These are phyloP conservation scores for Ascochyta clinopodiicola DNA, from an alignment of 2,329 filamentous ascomycete genomes.

Conservation along the genomic window DNA sequence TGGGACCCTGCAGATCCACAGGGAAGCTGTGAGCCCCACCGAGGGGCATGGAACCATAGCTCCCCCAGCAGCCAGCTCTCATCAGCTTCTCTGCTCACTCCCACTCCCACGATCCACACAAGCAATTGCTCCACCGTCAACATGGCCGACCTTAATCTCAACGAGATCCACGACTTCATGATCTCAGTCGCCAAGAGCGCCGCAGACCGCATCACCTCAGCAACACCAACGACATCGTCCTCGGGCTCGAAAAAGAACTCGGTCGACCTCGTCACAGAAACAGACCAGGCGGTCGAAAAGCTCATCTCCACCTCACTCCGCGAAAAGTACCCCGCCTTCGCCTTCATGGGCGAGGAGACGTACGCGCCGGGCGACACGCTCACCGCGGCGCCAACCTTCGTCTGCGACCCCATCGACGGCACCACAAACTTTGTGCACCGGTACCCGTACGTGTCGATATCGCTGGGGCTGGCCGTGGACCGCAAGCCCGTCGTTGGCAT, in stretches of 20 bases:
- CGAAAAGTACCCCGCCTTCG: slow-evolving; percentile 60
- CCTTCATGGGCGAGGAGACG: slow-evolving; percentile 63
- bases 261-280: slow-evolving; percentile 69
- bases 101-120: neutral
- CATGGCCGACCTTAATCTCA: slow-evolving; percentile 50
- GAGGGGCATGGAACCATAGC: slow-evolving; percentile 16
- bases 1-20: slow-evolving; percentile 11
- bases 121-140: slow-evolving; percentile 7
- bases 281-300: slow-evolving; percentile 66
- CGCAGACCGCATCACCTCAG: slow-evolving; percentile 55
- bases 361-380: slow-evolving; percentile 70
- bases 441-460: slow-evolving; percentile 77
- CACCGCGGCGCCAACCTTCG: slow-evolving; percentile 73
- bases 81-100: neutral
- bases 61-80: neutral
- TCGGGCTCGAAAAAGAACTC: slow-evolving; percentile 60
- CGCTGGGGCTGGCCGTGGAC: slow-evolving; percentile 72
- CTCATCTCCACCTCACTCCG: slow-evolving; percentile 61
- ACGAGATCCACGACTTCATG: slow-evolving; percentile 58
- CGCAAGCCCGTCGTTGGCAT: slow-evolving; percentile 71
- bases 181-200: slow-evolving; percentile 54
- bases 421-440: slow-evolving; percentile 83
- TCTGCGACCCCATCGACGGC: slow-evolving; percentile 83
- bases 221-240: slow-evolving; percentile 50
- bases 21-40: slow-evolving; percentile 13